These are phyloP conservation scores for Fusarium metavorans DNA, from an alignment of 2,329 filamentous ascomycete genomes.

Conservation along the genomic window DNA sequence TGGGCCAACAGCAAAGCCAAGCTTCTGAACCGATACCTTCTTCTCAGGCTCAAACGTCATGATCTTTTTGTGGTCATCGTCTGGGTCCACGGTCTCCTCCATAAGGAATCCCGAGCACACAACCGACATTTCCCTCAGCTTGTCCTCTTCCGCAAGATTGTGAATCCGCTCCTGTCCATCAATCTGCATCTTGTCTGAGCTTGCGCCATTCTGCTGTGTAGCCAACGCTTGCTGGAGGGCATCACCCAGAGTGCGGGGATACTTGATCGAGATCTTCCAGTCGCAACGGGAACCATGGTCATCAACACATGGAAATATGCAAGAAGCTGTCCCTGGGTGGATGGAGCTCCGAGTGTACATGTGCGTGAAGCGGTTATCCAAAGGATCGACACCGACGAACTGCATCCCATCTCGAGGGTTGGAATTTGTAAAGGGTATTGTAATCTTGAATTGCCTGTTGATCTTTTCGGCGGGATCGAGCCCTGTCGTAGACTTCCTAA, in stretches of 20 bases:
- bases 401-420: conserved; percentile 88
- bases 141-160: conserved; percentile 79
- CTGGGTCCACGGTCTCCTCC: conserved; percentile 82
- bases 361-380: conserved; percentile 88
- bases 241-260: conserved; percentile 87
- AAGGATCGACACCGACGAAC: conserved; percentile 86
- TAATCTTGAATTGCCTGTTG: conserved; percentile 61
- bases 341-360: conserved; percentile 87
- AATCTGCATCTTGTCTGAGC: conserved; percentile 53
- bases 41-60: conserved; percentile 84
- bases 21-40: conserved; percentile 84
- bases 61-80: conserved; percentile 85
- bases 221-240: conserved; percentile 65
- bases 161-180: conserved; percentile 55
- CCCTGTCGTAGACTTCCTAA: conserved; percentile 57
- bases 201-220: conserved; percentile 54
- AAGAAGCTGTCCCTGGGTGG: conserved; percentile 82
- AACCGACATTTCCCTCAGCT: conserved; percentile 87
- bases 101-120: conserved; percentile 91
- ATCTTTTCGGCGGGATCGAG: conserved; percentile 52
- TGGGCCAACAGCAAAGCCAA: conserved; percentile 93
- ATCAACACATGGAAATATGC: conserved; percentile 94
- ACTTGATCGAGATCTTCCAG: conserved; percentile 91
- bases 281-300: conserved; percentile 83
- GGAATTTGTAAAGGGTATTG: conserved; percentile 81